A percentile compares a stretch with the other conserved stretches of the same genome.
These are phyloP conservation scores for Artomyces pyxidatus DNA, from an alignment of 768 basidiomycete species.

Conservation along the genomic window DNA sequence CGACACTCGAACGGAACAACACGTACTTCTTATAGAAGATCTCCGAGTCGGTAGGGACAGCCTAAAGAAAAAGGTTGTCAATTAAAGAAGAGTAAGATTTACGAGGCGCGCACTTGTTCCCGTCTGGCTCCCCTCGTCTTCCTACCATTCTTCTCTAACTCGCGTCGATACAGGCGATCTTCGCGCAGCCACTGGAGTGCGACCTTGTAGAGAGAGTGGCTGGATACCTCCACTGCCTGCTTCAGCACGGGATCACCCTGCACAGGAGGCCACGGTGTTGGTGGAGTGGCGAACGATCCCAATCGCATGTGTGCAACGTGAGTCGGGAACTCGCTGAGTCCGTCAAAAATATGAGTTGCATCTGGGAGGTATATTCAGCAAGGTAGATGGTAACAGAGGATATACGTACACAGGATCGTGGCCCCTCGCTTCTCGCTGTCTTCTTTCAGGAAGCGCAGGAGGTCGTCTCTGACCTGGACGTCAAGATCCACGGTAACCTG, in stretches of 20 bases:
- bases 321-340: slow-evolving; percentile 84
- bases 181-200: slow-evolving; percentile 85
- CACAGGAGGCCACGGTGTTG: slow-evolving; percentile 63
- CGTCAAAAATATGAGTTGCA: slow-evolving; percentile 97
- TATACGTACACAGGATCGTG: slow-evolving; percentile 75
- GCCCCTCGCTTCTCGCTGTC: slow-evolving; percentile 77
- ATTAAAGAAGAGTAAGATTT: background rate
- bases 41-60: slow-evolving; percentile 67
- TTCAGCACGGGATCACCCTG: slow-evolving; percentile 8
- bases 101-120: slow-evolving; percentile 46
- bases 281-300: slow-evolving; percentile 61
- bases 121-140: slow-evolving; percentile 55
- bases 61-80: slow-evolving; percentile 26
- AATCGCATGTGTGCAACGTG: slow-evolving; percentile 89
- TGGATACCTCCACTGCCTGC: slow-evolving; percentile 18
- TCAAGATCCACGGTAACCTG: slow-evolving; percentile 97
- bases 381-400: background rate
- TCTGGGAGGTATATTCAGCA: slow-evolving; percentile 35
- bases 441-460: slow-evolving; percentile 79
- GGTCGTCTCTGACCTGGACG: slow-evolving; percentile 85
- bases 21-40: slow-evolving; percentile 78
- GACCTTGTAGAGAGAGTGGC: slow-evolving; percentile 49
- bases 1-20: background rate
- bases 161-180: slow-evolving; percentile 61
- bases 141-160: slow-evolving; percentile 48